Conservation (phyloP, 73 alveolate genomes). For the Paramecium bursaria region DNA sequence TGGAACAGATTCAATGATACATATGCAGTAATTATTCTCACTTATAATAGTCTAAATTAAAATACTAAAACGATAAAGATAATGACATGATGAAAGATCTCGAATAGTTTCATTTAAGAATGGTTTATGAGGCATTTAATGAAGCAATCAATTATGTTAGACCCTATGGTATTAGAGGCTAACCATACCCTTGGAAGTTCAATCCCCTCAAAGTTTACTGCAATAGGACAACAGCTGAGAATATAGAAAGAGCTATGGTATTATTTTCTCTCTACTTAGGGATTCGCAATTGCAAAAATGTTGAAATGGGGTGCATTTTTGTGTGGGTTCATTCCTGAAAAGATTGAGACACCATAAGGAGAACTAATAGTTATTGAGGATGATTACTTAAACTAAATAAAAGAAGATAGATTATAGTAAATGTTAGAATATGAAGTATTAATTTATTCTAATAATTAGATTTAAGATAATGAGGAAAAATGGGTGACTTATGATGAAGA, state of each 20-base stretch:
- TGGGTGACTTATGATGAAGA: slow-evolving; percentile 73
- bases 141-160: slow-evolving; percentile 72
- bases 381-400: slow-evolving; percentile 61
- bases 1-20: slow-evolving; percentile 54
- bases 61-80: slow-evolving; percentile 50
- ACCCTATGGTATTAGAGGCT: slow-evolving; percentile 75
- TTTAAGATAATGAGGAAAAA: slow-evolving; percentile 64
- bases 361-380: slow-evolving; percentile 66
- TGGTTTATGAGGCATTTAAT: slow-evolving; percentile 72
- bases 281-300: slow-evolving; percentile 61
- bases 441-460: background rate
- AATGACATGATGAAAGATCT: slow-evolving; percentile 56
- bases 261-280: too few relatives aligned
- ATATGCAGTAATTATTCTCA: background rate
- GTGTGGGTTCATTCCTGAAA: slow-evolving; percentile 71
- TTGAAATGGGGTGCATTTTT: slow-evolving; percentile 70
- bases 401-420: slow-evolving; percentile 68
- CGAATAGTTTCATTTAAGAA: slow-evolving; percentile 66
- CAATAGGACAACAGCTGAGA: slow-evolving; percentile 50
- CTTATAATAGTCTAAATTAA: background rate
- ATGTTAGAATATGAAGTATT: slow-evolving; percentile 71
- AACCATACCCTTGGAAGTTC: slow-evolving; percentile 72
- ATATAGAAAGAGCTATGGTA: slow-evolving; percentile 59
- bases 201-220: slow-evolving; percentile 62
- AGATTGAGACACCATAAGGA: slow-evolving; percentile 61